Evolutionary conservation across 2,329 filamentous ascomycete genomes (phyloP), one percentile per base, ranked within the genome.

Genomic region (Penicillium sp.): DNA sequence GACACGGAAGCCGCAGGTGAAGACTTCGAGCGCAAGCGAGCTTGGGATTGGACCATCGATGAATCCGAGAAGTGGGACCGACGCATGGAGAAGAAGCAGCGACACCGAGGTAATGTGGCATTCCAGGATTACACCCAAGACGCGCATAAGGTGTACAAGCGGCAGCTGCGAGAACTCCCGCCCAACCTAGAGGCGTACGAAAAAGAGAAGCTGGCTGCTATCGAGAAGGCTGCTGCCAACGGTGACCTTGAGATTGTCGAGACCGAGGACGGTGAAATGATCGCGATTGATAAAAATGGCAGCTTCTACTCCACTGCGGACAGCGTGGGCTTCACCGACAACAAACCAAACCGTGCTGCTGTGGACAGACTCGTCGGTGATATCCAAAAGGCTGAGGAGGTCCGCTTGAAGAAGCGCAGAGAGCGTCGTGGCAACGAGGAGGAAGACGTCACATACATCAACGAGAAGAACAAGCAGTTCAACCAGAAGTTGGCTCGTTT

Each of bases 391-490:
- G 89, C 91, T 1, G 93, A 98, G 72, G 90, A 95, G 62, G 80
- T 84, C 45, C 79, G 90, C 44, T 67, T 95, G 65, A 95, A 91
- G 80, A 95, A 95, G 77, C 80, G 90, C 62, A 84, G 82, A 68
- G 89, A 95, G 58, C 80, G 90, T 68, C 81, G 84, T 67, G 86
- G 85, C 55, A 89, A 91, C 50, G 90, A 95, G 56, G 88, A 91
- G 42, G 86, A 83, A 25, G 93, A 98, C 71, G 88, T 97, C 62
- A 97, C 92, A 6, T 97, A 95, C 73, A 98, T 98, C 81, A 98
- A 98, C 75, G 90, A 96, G 75, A 96, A 98, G 86, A 98, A 98
- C 79, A 97, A 97, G 79, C 90, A 96, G 79, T 98, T 98, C 78
- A 98, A 98, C 82, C 85, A 95, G 76, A 97, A 98, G 76, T 77